Evolutionary conservation across 1,284 basidiomycete genomes (phyloP).

Genomic region (Irpex sp.): DNA sequence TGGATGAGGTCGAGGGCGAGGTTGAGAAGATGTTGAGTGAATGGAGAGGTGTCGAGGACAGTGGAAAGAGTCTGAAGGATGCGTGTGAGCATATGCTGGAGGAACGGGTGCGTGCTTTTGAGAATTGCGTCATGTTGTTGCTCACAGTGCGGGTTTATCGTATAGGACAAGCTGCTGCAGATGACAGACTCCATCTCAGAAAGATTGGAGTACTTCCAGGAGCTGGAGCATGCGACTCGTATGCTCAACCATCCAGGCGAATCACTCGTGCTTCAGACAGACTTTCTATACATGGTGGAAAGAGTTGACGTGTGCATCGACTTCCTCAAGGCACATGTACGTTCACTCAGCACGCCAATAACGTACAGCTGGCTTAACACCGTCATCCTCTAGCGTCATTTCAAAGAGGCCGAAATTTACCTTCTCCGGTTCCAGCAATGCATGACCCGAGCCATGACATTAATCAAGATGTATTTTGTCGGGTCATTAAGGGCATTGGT

Average conservation of each 20-base stretch:
- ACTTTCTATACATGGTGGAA: constrained; percentile 93
- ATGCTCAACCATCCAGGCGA: constrained; percentile 92
- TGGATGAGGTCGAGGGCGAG: constrained; percentile 70
- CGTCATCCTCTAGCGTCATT: constrained; percentile 62
- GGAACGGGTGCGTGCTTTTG: constrained; percentile 63
- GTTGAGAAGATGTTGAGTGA: constrained; percentile 80
- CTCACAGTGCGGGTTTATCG: neutral
- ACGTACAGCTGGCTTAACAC: neutral
- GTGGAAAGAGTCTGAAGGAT: constrained; percentile 81
- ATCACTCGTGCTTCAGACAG: constrained; percentile 81
- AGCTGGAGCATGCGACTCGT: constrained; percentile 84
- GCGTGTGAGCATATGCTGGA: constrained; percentile 88
- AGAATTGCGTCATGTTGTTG: neutral
- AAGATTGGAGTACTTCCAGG: constrained; percentile 86
- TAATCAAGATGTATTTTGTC: constrained; percentile 93
- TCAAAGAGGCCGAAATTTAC: constrained; percentile 87
- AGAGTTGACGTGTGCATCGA: constrained; percentile 90
- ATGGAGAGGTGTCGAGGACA: constrained; percentile 84
- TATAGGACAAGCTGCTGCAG: constrained; percentile 70
- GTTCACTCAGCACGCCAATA: constrained; percentile 25
- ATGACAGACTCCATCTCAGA: constrained; percentile 76
- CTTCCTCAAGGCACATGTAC: constrained; percentile 81
- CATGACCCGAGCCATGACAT: constrained; percentile 92
- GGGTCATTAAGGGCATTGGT: constrained; percentile 74
- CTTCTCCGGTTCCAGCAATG: constrained; percentile 93